Evolutionary conservation across 371 early-diverging fungal species (phyloP), one percentile per base, ranked within the genome.

Genomic region (Nosema muscidifuracis): DNA sequence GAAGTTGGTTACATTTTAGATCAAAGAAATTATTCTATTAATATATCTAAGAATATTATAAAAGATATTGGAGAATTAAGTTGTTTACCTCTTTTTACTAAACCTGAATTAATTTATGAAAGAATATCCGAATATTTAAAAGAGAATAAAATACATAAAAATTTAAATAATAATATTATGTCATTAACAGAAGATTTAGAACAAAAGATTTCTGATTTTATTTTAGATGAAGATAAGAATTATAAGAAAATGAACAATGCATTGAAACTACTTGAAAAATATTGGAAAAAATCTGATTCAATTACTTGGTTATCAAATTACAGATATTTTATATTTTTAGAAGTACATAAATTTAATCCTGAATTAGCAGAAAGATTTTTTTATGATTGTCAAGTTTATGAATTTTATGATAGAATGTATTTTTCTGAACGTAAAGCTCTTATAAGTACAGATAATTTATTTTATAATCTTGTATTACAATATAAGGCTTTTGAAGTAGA

Each of bases 401-500:
- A 78, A 61, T 74, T 68, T 73, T 40, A 72, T 24, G 75, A 78
- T 28, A 55, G 72, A 64, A 50, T 78, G 31, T 30, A 47, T 15
- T 67, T 75, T 67, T 42, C 70, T 56, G 38, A 47, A 42, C 36
- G 24, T 10, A 51, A 42, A 28, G 26, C 57, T 0, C 24, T 40
- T n/a, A 44, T 24, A 13, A 22, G 18, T 20, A 31, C 36, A 20
- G 26, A 33, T n/a, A 30, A 30, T 31, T 18, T 67, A 24, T 33
- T 77, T 20, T 77, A 77, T 36, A 73, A 73, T 51, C 28, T 50
- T 18, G 57, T 58, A 24, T 51, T 77, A 9, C 65, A 58, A 36
- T 77, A 72, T 40, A 73, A 67, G 28, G 33, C 73, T 22, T 77
- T 73, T 69, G 77, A 73, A 16, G 43, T 77, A 22, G 77, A 71